Conservation (phyloP, 768 basidiomycete species). For the Naganishia antarctica region DNA sequence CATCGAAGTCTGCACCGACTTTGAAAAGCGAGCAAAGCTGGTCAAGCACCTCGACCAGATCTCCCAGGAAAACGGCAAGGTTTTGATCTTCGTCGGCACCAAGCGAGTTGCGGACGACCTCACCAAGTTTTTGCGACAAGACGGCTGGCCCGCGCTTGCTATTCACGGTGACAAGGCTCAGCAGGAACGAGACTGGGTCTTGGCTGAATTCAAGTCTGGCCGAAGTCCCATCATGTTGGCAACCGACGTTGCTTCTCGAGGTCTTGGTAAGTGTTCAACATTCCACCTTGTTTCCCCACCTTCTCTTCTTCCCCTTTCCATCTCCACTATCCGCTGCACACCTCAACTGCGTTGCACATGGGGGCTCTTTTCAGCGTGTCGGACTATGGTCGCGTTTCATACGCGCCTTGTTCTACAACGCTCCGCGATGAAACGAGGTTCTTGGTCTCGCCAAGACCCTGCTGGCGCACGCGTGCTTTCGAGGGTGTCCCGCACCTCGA, state of each 20-base stretch:
- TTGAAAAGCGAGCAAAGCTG: slow-evolving; percentile 91
- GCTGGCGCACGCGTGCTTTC: neutral
- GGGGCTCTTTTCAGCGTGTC: too few species aligned
- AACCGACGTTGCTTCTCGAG: slow-evolving; percentile 98
- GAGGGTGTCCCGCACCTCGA: neutral
- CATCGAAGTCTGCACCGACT: slow-evolving; percentile 93
- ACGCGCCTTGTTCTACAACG: too few species aligned
- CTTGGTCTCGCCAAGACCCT: too few species aligned
- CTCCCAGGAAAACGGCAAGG: slow-evolving; percentile 93
- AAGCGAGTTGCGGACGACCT: slow-evolving; percentile 98
- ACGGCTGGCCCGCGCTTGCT: slow-evolving; percentile 99
- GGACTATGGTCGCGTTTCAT: too few species aligned
- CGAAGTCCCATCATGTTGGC: slow-evolving; percentile 96
- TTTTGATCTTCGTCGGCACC: slow-evolving; percentile 95
- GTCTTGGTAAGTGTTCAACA: slow-evolving; percentile 96
- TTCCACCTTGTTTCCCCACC: slow-evolving; percentile 26
- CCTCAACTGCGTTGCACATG: too few species aligned
- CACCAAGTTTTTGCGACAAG: slow-evolving; percentile 85
- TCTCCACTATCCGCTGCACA: neutral
- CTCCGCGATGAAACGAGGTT: too few species aligned
- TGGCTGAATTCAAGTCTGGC: slow-evolving; percentile 96
- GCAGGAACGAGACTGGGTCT: slow-evolving; percentile 93
- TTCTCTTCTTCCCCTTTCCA: neutral
- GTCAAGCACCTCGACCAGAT: slow-evolving; percentile 97
- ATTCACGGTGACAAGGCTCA: slow-evolving; percentile 88